Base-by-base conservation (phyloP, 805 yeast genomes). In the Scheffersomyces amazonensis region DNA sequence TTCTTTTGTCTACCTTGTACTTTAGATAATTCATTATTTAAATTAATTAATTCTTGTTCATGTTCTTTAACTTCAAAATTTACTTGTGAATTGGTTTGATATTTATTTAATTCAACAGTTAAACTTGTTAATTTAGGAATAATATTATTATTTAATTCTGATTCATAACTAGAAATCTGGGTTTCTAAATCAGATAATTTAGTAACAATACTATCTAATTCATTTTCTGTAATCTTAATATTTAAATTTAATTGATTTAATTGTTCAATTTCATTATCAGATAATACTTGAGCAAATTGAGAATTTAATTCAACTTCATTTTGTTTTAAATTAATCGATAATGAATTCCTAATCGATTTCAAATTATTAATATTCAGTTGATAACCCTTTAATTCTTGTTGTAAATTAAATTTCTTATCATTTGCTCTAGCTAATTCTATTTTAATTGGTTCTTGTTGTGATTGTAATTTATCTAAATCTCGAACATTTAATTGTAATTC, bases 121-220 rank as follows among this genome's bases (percentile, higher is more conserved):
- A 31, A 53, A 43, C 45, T 52, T 13, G 31, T 37, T 32, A 52
- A 56, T 40, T 77, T 76, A 10, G 87, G 86, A 30, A 70, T 60
- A 32, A 80, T 64, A 35, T 73, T 80, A 21, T 80, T 79, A n/a
- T 64, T 58, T 29, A 87, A 54, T 43, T 81, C 88, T 2, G 83
- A 69, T 32, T 76, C 75, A 7, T 76, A 46, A 1, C 62, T 54
- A 0, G 77, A 66, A 12, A 77, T 56, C 13, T 67, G 62, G 10
- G 78, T 59, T 42, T 81, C 83, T 4, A 76, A 42, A 1, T 59
- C 65, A 0, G 73, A 55, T 0, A 72, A 55, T 27, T 59, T 47
- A 3, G 60, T 62, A 0, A 70, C 71, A 3, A 74, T 42, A 4
- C 48, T 47, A 33, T 71, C 68, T 31, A 82, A 64, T 24, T 66